A percentile compares a stretch with the other conserved stretches of the same genome.
These are phyloP conservation scores for Rasamsonia emersonii DNA, from an alignment of 2,329 filamentous ascomycete genomes.

Conservation along the genomic window DNA sequence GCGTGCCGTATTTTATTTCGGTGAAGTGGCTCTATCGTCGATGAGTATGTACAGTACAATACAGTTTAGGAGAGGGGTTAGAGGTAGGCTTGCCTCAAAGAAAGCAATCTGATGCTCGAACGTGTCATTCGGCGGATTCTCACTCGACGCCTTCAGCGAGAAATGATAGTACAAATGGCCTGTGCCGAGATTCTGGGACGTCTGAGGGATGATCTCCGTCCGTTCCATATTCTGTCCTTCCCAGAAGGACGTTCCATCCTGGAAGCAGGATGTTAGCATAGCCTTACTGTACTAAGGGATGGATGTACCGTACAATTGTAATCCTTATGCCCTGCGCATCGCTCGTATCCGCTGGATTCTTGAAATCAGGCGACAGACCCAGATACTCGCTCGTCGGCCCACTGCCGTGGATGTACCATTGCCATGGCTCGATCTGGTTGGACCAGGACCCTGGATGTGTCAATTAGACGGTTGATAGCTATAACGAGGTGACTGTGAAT, in stretches of 20 bases:
- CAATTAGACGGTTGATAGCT: background rate
- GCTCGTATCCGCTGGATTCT: conserved; percentile 55
- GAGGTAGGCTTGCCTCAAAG: conserved; percentile 29
- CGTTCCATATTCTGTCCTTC: conserved; percentile 64
- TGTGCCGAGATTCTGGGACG: conserved; percentile 53
- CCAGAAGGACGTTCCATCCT: conserved; percentile 49
- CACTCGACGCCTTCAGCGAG: conserved; percentile 51
- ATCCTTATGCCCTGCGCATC: conserved; percentile 60
- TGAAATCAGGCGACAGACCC: conserved; percentile 51
- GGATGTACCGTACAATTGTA: conserved; percentile 41
- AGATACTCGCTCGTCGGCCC: conserved; percentile 47
- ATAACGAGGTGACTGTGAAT: background rate
- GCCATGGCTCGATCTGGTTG: conserved; percentile 62
- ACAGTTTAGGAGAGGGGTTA: background rate
- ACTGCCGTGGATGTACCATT: conserved; percentile 67
- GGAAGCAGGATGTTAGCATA: conserved; percentile 35
- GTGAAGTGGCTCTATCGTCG: conserved; percentile 58
- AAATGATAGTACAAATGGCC: conserved; percentile 67
- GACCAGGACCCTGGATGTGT: conserved; percentile 50
- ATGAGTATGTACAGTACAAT: conserved; percentile 31
- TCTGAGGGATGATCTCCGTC: conserved; percentile 66
- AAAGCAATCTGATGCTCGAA: conserved; percentile 61
- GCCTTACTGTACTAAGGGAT: background rate
- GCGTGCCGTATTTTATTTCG: conserved; percentile 62
- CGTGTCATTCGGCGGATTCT: conserved; percentile 52